Evolutionary conservation across 768 basidiomycete species (phyloP).

Genomic region (Cystobasidium tubakii): DNA sequence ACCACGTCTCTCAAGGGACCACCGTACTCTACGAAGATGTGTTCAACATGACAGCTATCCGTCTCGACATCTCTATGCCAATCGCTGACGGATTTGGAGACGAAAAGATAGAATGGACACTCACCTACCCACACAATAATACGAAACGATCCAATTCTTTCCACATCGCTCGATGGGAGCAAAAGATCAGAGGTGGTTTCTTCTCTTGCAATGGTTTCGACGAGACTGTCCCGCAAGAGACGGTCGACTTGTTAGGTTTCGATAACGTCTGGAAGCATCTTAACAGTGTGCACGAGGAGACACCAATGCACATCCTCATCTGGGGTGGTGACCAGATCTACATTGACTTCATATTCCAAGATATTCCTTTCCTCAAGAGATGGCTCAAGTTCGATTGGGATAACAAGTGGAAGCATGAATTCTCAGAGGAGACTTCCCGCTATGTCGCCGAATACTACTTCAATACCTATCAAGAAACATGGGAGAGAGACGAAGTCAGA

Average conservation of each 20-base stretch:
- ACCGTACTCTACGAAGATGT: constrained; percentile 33
- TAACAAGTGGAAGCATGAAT: constrained; percentile 38
- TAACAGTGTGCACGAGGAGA: constrained; percentile 31
- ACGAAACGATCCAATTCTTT: constrained; percentile 8
- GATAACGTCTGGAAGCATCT: constrained; percentile 39
- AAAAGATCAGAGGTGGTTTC: constrained; percentile 38
- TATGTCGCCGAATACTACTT: constrained; percentile 39
- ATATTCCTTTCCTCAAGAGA: constrained; percentile 38
- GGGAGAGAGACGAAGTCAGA: constrained; percentile 38
- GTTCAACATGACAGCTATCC: constrained; percentile 34
- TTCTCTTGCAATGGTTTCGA: constrained; percentile 37
- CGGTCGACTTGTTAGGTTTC: constrained; percentile 36
- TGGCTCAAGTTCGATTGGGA: constrained; percentile 35
- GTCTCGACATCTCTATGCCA: constrained; percentile 30
- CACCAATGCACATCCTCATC: constrained; percentile 35
- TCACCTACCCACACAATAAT: constrained; percentile 8
- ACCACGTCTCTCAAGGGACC: constrained; percentile 21
- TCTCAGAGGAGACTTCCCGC: constrained; percentile 33
- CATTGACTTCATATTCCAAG: constrained; percentile 39
- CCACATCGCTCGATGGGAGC: constrained; percentile 36
- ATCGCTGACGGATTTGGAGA: constrained; percentile 37
- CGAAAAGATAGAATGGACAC: constrained; percentile 31
- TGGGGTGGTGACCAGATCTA: constrained; percentile 39
- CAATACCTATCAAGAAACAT: constrained; percentile 38
- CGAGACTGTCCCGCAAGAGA: constrained; percentile 32